Conservation (phyloP, 2,329 filamentous ascomycete species). For the Ophiostoma perfectum region DNA sequence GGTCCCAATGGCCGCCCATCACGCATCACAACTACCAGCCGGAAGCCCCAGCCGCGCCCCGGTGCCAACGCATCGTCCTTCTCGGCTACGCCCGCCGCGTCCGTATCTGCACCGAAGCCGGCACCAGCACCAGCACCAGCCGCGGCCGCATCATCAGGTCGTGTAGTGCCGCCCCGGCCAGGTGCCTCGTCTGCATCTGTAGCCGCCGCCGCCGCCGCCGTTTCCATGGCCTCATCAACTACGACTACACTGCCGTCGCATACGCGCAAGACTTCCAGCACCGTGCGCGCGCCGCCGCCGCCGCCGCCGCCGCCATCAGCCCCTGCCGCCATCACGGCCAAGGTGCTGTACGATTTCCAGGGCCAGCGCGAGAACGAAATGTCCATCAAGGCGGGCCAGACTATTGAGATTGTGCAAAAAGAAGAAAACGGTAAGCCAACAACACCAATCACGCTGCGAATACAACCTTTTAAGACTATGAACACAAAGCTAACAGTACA, state of each 20-base stretch:
- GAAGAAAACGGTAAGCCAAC: slow-evolving; percentile 73
- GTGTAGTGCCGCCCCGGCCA: slow-evolving; percentile 13
- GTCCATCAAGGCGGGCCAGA: slow-evolving; percentile 69
- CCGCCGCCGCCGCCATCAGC: slow-evolving; percentile 64
- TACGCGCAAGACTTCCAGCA: slow-evolving; percentile 51
- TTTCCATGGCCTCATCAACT: slow-evolving; percentile 41
- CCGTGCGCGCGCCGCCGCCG: slow-evolving; percentile 53
- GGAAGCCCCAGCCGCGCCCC: slow-evolving; percentile 14
- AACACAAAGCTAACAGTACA: slow-evolving; percentile 41
- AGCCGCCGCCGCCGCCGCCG: slow-evolving; percentile 30
- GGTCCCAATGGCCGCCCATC: slow-evolving; percentile 78
- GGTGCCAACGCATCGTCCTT: slow-evolving; percentile 29
- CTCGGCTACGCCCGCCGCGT: slow-evolving; percentile 33
- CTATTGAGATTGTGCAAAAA: slow-evolving; percentile 88
- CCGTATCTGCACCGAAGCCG: slow-evolving; percentile 32
- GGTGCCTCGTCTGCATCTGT: slow-evolving; percentile 27
- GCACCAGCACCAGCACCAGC: not conserved
- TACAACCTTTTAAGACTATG: no score
- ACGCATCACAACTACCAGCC: slow-evolving; percentile 49
- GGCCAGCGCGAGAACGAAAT: slow-evolving; percentile 83
- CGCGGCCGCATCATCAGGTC: not conserved
- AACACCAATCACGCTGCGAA: not conserved
- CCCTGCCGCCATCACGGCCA: slow-evolving; percentile 69
- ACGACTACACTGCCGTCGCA: slow-evolving; percentile 50
- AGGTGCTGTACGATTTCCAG: slow-evolving; percentile 86